These are phyloP conservation scores for Cercophora sp. DNA, from an alignment of 495 filamentous ascomycete genomes.

Conservation along the genomic window DNA sequence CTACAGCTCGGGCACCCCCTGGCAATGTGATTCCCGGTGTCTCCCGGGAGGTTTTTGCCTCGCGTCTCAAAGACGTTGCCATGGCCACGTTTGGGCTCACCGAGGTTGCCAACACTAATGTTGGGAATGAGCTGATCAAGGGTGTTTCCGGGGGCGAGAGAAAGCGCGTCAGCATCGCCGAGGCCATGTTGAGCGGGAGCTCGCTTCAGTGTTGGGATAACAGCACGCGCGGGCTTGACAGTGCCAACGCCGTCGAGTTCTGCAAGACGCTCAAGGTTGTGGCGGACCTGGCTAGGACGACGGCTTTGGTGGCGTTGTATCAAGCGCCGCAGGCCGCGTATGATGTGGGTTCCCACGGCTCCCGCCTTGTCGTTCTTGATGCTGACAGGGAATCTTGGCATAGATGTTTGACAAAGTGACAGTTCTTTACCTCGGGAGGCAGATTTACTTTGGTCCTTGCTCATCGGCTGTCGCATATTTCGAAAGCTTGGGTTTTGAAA, in stretches of 20 bases:
- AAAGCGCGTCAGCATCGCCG: conserved; percentile 50
- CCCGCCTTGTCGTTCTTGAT: neutral
- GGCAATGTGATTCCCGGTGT: conserved; percentile 55
- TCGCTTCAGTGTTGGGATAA: conserved; percentile 57
- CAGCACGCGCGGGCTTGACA: conserved; percentile 71
- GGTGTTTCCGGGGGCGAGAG: conserved; percentile 60
- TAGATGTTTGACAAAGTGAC: conserved; percentile 62
- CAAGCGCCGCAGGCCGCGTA: conserved; percentile 77
- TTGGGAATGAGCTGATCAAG: conserved; percentile 77
- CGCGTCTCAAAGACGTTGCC: neutral
- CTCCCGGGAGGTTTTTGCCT: neutral
- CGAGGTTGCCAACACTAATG: conserved; percentile 54
- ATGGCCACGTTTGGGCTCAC: conserved; percentile 18
- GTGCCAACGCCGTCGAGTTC: conserved; percentile 54
- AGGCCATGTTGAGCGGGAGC: conserved; percentile 33
- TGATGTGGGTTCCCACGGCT: conserved; percentile 29
- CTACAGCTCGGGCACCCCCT: conserved; percentile 60
- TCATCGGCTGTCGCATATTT: conserved; percentile 57
- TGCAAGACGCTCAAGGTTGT: conserved; percentile 65
- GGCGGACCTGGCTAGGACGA: conserved; percentile 70
- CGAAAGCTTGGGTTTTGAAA: conserved; percentile 49
- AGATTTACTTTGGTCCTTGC: conserved; percentile 61
- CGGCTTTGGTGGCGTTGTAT: conserved; percentile 73
- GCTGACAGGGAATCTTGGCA: neutral
- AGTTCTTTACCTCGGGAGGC: conserved; percentile 58